A percentile compares a stretch with the other conserved stretches of the same genome.
Conservation (phyloP, 768 basidiomycete genomes). For the Gloeostereum incarnatum region DNA sequence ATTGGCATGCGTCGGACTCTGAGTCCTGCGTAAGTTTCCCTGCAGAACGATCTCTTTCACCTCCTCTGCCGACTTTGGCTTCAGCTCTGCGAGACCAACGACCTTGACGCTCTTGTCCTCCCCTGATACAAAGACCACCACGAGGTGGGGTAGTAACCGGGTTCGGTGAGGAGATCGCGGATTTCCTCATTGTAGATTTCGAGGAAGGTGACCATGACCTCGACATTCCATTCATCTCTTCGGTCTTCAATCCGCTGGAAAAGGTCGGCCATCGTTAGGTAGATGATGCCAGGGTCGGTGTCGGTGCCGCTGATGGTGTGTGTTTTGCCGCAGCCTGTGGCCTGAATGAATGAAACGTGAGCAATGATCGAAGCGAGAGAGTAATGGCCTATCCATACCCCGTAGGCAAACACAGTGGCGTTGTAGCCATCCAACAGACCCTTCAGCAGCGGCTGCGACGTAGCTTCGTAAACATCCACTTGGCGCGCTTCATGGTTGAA, state of each 20-base stretch:
- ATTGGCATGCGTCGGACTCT: constrained; percentile 94
- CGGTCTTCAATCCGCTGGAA: constrained; percentile 89
- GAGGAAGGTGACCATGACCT: constrained; percentile 90
- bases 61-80: constrained; percentile 78
- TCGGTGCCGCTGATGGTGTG: constrained; percentile 96
- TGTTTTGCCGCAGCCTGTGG: constrained; percentile 99
- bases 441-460: constrained; percentile 75
- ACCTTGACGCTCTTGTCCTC: constrained; percentile 94
- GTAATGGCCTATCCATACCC: constrained; percentile 50
- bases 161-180: constrained; percentile 83
- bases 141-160: constrained; percentile 50
- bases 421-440: constrained; percentile 92
- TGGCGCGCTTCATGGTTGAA: constrained; percentile 78
- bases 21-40: constrained; percentile 83
- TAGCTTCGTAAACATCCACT: constrained; percentile 80
- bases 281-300: constrained; percentile 85
- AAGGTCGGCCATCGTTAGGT: constrained; percentile 94
- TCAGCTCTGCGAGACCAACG: constrained; percentile 72
- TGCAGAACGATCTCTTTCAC: constrained; percentile 89
- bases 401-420: constrained; percentile 97
- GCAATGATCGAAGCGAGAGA: constrained; percentile 1
- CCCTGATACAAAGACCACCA: constrained; percentile 85
- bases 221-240: constrained; percentile 74
- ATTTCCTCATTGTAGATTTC: constrained; percentile 99
- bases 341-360: constrained; percentile 36